These are phyloP conservation scores for Ophiosphaerella herpotricha DNA, from an alignment of 2,329 filamentous ascomycete species.

Conservation along the genomic window DNA sequence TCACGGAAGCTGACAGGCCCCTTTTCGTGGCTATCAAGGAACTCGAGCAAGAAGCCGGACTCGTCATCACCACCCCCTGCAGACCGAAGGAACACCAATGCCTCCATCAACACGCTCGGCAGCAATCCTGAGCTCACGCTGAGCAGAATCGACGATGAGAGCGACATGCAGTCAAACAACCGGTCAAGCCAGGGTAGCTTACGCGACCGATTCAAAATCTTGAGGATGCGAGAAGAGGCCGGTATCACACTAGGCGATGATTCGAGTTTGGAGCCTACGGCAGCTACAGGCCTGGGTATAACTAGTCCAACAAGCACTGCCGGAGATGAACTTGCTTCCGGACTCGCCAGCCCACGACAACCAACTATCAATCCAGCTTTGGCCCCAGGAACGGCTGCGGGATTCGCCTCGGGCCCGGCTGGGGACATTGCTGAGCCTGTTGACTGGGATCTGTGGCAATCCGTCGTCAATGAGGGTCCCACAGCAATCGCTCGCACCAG, in stretches of 20 bases:
- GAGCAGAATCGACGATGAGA: constrained; percentile 71
- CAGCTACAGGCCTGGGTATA: constrained; percentile 51
- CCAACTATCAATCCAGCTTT: constrained; percentile 70
- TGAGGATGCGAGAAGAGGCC: constrained; percentile 53
- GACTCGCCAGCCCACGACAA: constrained; percentile 51
- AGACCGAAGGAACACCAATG: constrained; percentile 72
- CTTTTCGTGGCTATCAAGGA: constrained; percentile 43
- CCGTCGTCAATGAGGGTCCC: constrained; percentile 91
- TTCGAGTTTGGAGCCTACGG: constrained; percentile 51
- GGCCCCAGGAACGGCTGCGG: constrained; percentile 83
- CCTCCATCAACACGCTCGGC: constrained; percentile 75
- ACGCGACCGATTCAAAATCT: constrained; percentile 52
- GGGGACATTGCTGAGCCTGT: constrained; percentile 72
- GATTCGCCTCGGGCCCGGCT: constrained; percentile 76
- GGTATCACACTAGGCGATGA: constrained; percentile 48
- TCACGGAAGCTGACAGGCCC: constrained; percentile 75
- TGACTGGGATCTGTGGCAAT: constrained; percentile 99
- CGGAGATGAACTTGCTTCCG: constrained; percentile 41
- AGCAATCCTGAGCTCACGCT: constrained; percentile 84
- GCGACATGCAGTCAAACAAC: constrained; percentile 32
- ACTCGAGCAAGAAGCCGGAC: constrained; percentile 63
- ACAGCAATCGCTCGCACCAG: constrained; percentile 86
- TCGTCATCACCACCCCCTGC: constrained; percentile 60
- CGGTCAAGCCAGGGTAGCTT: constrained; percentile 48
- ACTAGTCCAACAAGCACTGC: constrained; percentile 56